Base-by-base conservation (phyloP, 805 yeast species). In the Metschnikowia bowlesiae region DNA sequence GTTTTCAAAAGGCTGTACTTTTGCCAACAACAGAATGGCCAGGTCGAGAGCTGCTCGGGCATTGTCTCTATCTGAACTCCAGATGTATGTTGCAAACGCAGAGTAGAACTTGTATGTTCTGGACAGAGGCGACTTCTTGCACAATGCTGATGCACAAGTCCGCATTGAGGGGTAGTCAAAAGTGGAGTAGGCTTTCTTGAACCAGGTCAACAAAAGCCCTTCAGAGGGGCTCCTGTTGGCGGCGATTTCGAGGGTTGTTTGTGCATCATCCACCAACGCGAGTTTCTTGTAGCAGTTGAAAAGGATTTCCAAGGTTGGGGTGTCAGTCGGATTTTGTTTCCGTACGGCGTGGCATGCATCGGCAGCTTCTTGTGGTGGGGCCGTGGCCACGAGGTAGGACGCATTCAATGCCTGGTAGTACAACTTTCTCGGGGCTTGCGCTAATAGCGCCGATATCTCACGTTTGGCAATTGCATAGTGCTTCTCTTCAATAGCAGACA, bases 401-500 rank as follows among this genome's bases (percentile, higher is more conserved):
- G 71, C 64, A 44, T 69, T 65, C 43, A 81, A 62, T 1, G 81
- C 85, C 47, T 68, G 64, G 68, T 79, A 80, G 55, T 79, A 81
- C 6, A 81, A 73, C 31, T 79, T 72, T 30, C 78, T 74, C 2
- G 96, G 94, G 45, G 70, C 70, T 60, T 79, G 79, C 42, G 72
- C 70, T 48, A 81, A 64, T 58, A 82, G 78, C 48, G 75, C 68
- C 45, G 72, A 65, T 11, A 83, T 63, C 42, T 78, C 69, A 16
- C 71, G 68, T 56, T 73, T 68, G 2, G 92, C 92, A 46, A 69
- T 65, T 40, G 73, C 71, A 62, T 67, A 83, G 7, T 82, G 76
- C 2, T 85, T 84, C 22, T 70, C 71, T 28, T 77, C 76, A 34
- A 84, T 74, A 36, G 82, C 79, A 11, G 66, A 63, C 40, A 70